A percentile compares a stretch with the other conserved stretches of the same genome.
Evolutionary conservation across 495 filamentous ascomycete genomes (phyloP).

Genomic region (Hypomontagnella submonticulosa): DNA sequence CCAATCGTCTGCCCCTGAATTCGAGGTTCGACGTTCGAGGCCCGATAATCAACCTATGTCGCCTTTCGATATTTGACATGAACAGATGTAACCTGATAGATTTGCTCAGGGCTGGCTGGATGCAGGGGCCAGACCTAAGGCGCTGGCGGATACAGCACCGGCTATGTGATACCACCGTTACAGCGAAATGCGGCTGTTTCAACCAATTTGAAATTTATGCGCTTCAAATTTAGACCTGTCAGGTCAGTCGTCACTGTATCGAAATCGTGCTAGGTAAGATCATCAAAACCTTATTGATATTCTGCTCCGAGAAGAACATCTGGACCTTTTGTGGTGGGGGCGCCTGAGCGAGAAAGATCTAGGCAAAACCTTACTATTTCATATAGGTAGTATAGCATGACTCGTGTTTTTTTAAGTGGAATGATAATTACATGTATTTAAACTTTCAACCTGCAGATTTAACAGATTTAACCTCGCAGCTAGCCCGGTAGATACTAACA

Average conservation of each 20-base stretch:
- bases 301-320: too few species aligned
- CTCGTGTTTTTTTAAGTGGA: too few species aligned
- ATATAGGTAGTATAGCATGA: too few species aligned
- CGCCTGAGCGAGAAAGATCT: too few species aligned
- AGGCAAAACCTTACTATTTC: too few species aligned
- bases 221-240: conserved; percentile 10
- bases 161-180: conserved; percentile 46
- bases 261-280: not conserved
- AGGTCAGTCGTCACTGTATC: conserved; percentile 9
- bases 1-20: conserved; percentile 32
- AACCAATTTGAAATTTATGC: conserved; percentile 37
- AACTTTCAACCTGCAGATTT: too few species aligned
- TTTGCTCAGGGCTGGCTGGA: conserved; percentile 23
- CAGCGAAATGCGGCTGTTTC: conserved; percentile 42
- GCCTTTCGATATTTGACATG: conserved; percentile 29
- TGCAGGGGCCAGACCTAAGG: conserved; percentile 30
- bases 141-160: conserved; percentile 31
- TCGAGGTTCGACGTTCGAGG: conserved; percentile 5
- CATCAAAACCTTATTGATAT: too few species aligned
- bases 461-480: conserved; percentile 10
- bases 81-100: conserved; percentile 25
- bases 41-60: conserved; percentile 15
- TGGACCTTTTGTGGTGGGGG: too few species aligned
- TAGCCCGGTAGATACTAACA: conserved; percentile 7
- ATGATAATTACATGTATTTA: too few species aligned